Conservation (phyloP, 2,329 filamentous ascomycete species). For the Incumbomyces lentus region DNA sequence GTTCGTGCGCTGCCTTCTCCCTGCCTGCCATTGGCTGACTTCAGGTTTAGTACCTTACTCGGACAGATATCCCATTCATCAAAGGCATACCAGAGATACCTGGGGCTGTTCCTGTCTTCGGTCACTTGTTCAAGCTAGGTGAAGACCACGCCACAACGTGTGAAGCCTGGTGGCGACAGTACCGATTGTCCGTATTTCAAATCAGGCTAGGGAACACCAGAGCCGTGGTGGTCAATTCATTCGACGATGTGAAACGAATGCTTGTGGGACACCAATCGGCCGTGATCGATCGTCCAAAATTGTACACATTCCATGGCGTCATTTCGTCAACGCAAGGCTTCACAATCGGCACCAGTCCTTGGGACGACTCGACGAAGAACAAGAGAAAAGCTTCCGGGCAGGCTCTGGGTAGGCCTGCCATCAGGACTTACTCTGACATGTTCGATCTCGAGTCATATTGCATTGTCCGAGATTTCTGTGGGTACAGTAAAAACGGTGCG, state of each 20-base stretch:
- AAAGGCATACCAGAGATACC: slow-evolving; percentile 48
- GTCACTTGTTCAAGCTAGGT: slow-evolving; percentile 48
- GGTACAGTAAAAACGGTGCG: slow-evolving; percentile 48
- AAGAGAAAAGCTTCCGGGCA: slow-evolving; percentile 63
- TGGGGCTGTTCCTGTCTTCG: slow-evolving; percentile 45
- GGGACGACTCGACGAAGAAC: slow-evolving; percentile 64
- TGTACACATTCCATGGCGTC: slow-evolving; percentile 67
- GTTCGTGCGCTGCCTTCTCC: neutral
- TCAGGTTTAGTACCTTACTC: neutral
- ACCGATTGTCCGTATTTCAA: slow-evolving; percentile 47
- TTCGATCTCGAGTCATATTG: slow-evolving; percentile 62
- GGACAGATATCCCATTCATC: slow-evolving; percentile 45
- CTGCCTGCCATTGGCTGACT: too few species aligned
- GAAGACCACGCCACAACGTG: slow-evolving; percentile 43
- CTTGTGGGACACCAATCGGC: slow-evolving; percentile 65
- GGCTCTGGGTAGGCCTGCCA: slow-evolving; percentile 59
- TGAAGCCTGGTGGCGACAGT: slow-evolving; percentile 45
- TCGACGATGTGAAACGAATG: slow-evolving; percentile 54
- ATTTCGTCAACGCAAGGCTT: slow-evolving; percentile 63
- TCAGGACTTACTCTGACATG: slow-evolving; percentile 64
- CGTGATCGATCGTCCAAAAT: slow-evolving; percentile 60
- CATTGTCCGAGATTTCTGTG: slow-evolving; percentile 56
- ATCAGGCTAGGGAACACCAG: slow-evolving; percentile 34
- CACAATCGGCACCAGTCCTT: slow-evolving; percentile 68
- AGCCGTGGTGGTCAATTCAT: slow-evolving; percentile 64